Percentiles rank a stretch among this genome's conserved stretches.
Conservation (phyloP, 1,139 yeast genomes). For the Kodamaea ohmeri region DNA sequence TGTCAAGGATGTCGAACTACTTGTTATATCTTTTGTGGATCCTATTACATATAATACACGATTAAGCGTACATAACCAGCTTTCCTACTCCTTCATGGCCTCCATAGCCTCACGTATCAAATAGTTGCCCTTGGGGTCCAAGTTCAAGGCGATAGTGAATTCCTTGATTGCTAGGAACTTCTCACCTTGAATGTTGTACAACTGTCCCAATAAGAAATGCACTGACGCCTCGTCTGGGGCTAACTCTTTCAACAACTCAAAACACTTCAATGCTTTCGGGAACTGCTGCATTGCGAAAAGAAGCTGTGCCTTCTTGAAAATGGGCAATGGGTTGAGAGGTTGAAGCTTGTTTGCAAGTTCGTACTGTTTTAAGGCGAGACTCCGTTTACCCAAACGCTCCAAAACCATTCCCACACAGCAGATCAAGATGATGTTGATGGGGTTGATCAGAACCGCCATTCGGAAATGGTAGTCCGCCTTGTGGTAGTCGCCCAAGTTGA, state of each 20-base stretch:
- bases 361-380: slow-evolving; percentile 78
- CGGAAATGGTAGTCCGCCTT: slow-evolving; percentile 86
- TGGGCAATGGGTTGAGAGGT: slow-evolving; percentile 81
- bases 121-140: slow-evolving; percentile 93
- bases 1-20: too few species aligned
- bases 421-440: slow-evolving; percentile 82
- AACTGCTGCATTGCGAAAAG: slow-evolving; percentile 70
- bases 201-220: slow-evolving; percentile 83
- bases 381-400: slow-evolving; percentile 68
- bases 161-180: slow-evolving; percentile 79
- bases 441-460: slow-evolving; percentile 85
- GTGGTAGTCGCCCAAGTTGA: slow-evolving; percentile 79
- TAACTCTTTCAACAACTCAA: slow-evolving; percentile 64
- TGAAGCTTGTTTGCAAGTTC: slow-evolving; percentile 81
- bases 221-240: slow-evolving; percentile 97
- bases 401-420: slow-evolving; percentile 95
- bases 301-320: slow-evolving; percentile 86
- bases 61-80: too few species aligned
- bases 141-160: slow-evolving; percentile 82
- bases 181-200: slow-evolving; percentile 74
- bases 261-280: slow-evolving; percentile 68
- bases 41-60: neutral
- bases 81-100: slow-evolving; percentile 33
- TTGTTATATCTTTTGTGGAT: too few species aligned
- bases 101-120: slow-evolving; percentile 84